A percentile compares a stretch with the other conserved stretches of the same genome.
Conservation (phyloP, 2,329 filamentous ascomycete species). For the Stenocarpella maydis region DNA sequence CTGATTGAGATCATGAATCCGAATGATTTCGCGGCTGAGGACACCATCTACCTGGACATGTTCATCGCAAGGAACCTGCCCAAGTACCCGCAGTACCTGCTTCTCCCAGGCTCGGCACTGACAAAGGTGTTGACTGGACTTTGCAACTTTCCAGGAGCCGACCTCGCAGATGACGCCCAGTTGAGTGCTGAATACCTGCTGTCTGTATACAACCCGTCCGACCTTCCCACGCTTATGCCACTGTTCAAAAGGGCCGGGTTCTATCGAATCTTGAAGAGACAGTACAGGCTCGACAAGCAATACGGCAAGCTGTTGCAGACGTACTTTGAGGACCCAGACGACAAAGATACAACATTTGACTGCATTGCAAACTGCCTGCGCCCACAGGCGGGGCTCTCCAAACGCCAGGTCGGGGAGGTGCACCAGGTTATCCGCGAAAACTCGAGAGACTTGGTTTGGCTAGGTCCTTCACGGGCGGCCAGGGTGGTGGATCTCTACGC, state of each 20-base stretch:
- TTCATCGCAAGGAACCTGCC: slow-evolving; percentile 95
- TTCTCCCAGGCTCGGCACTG: slow-evolving; percentile 86
- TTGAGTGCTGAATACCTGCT: slow-evolving; percentile 96
- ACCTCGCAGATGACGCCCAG: slow-evolving; percentile 91
- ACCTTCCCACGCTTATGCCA: slow-evolving; percentile 78
- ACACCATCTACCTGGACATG: slow-evolving; percentile 97
- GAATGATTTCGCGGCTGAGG: slow-evolving; percentile 76
- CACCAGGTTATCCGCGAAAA: slow-evolving; percentile 71
- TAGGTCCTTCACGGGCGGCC: slow-evolving; percentile 73
- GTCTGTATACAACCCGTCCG: slow-evolving; percentile 90
- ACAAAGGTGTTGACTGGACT: slow-evolving; percentile 82
- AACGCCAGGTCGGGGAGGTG: slow-evolving; percentile 77
- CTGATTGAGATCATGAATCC: slow-evolving; percentile 89
- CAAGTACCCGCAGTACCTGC: slow-evolving; percentile 95
- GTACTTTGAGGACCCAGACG: slow-evolving; percentile 85
- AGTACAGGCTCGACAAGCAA: slow-evolving; percentile 81
- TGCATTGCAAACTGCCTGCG: slow-evolving; percentile 80
- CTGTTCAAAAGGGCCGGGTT: slow-evolving; percentile 83
- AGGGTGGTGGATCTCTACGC: slow-evolving; percentile 68
- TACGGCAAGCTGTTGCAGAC: slow-evolving; percentile 80
- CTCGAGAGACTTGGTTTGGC: slow-evolving; percentile 70
- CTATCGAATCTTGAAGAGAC: slow-evolving; percentile 89
- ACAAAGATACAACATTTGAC: slow-evolving; percentile 78
- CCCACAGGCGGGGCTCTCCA: slow-evolving; percentile 66
- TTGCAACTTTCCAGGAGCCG: slow-evolving; percentile 81